Base-by-base conservation (phyloP, 192 early-diverging fungal species). In the Haplosporangium gracile region DNA sequence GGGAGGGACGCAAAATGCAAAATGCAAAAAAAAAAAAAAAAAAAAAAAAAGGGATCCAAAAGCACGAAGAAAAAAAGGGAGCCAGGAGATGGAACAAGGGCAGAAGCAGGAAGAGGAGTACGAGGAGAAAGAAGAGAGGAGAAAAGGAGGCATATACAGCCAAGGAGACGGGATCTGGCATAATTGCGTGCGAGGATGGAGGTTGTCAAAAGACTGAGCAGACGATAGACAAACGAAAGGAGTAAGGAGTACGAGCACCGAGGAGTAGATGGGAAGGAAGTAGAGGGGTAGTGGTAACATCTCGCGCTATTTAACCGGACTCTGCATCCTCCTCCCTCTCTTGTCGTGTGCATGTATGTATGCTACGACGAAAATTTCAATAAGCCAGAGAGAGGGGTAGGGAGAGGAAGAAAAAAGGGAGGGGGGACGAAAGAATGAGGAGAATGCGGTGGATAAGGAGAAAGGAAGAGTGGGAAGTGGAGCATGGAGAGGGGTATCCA, bases 11-110 rank as follows among this genome's bases (percentile, higher is more conserved):
- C 11, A 15, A 60, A 24, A 9, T n/a, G 10, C 9, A 11, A 65
- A 65, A 3, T n/a, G n/a, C n/a, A 15, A 65, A 4, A 65, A 1
- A 11, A 5, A 65, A 65, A 65, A 3, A 15, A 65, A 4, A 65
- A 1, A 11, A 5, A 65, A 65, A 13, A 15, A 65, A 63, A 32
- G 60, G 60, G 60, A 65, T 65, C 60, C 55, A 57, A 57, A 57
- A 26, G 43, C 13, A 45, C 43, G 43, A 57, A 57, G n/a, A 57
- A 26, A 65, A 65, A 65, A 16, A 65, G 3, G 60, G 29, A 13
- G 60, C 26, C 60, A 63, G 60, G 60, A 63, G 60, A 63, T 63
- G 29, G 60, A 65, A 26, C 60, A 65, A 65, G 60, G 60, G 60
- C 60, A 65, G 9, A 51, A 51, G 49, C 20, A 22, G 16, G 49